Evolutionary conservation across 2,329 filamentous ascomycete genomes (phyloP), one percentile per base, ranked within the genome.

Genomic region (Catunica adiposa): DNA sequence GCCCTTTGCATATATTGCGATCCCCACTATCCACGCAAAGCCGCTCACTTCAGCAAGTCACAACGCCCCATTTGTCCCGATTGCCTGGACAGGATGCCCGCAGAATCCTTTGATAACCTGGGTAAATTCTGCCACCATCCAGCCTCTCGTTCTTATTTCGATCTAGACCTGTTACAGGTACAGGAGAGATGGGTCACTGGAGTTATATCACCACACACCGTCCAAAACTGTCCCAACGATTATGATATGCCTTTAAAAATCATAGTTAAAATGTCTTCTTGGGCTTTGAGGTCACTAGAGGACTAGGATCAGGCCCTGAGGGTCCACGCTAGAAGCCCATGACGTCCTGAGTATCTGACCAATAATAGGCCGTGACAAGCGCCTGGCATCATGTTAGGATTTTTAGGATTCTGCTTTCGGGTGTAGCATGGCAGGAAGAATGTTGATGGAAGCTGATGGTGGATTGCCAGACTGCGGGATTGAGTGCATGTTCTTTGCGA

Each of bases 251-350:
- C 23, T n/a, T 26, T 48, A 48, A 48, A 23, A 3, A 25, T 11
- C 23, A 48, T 48, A 25, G 40, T 17, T n/a, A 44, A 11, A 11
- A 5, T 34, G 29, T 34, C 11, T 34, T 34, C 11, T 34, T 5
- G 11, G 11, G 5, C 29, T 34, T 34, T 5, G 11, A 11, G 11
- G 29, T 34, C 11, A 5, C 26, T n/a, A 34, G 3, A 15, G 51
- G 37, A 53, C 51, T 23, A 53, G 51, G 51, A 53, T 40, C 17
- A 17, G 6, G 31, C 51, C 51, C 51, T 53, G 20, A 53, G 40
- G 15, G 7, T 53, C 29, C 20, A 34, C 17, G 29, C 31, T 42
- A 53, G 31, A 53, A 53, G 51, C 31, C 31, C n/a, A 26, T 4
- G 26, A 14, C 48, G n/a, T 31, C 5, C 5, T 4, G 6, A 8